Base-by-base conservation (phyloP, 2,329 filamentous ascomycete species). In the Verticillium dahliae region DNA sequence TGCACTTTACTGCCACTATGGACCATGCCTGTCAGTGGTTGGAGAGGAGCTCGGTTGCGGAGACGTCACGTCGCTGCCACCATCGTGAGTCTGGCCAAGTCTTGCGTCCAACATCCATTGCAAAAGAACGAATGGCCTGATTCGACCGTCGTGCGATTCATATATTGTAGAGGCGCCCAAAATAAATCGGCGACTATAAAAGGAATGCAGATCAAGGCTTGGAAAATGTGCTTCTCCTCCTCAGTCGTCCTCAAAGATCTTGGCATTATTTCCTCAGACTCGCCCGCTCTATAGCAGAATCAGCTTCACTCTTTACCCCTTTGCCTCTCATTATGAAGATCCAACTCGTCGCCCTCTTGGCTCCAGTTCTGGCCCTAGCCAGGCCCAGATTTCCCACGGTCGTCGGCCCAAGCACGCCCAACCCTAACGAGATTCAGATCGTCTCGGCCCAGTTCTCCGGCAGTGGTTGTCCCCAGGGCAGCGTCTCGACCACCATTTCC, bases 391-490 rank as follows among this genome's bases (percentile, higher is more conserved):
- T 71, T 57, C 68, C 68, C 27, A 67, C 70, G 58, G 69, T 72
- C 62, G 67, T 67, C 60, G 65, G 67, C 60, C 70, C 70, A 18
- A 74, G 77, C 60, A 60, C 59, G 13, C 77, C 78, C n/a, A 70
- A 75, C 64, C 74, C 76, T 18, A 71, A 68, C 52, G 66, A 76
- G 39, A 80, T 80, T 69, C 72, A 74, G 69, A 76, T 80, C 69
- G 52, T 71, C 64, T 71, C 69, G 55, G 72, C 75, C 54, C 74
- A 69, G 31, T 76, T 76, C 63, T 79, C 76, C 37, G 78, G 78
- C 61, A 79, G 74, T 64, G 78, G 78, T 33, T 80, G 78, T 66
- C 76, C 76, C 10, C 76, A 78, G 68, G 74, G 74, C 34, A 72
- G 73, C 57, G 76, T 80, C 10, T 75, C 77, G 22, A 77, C 75